Base-by-base conservation (phyloP, 2,329 filamentous ascomycete species). In the Cladosporium halotolerans region DNA sequence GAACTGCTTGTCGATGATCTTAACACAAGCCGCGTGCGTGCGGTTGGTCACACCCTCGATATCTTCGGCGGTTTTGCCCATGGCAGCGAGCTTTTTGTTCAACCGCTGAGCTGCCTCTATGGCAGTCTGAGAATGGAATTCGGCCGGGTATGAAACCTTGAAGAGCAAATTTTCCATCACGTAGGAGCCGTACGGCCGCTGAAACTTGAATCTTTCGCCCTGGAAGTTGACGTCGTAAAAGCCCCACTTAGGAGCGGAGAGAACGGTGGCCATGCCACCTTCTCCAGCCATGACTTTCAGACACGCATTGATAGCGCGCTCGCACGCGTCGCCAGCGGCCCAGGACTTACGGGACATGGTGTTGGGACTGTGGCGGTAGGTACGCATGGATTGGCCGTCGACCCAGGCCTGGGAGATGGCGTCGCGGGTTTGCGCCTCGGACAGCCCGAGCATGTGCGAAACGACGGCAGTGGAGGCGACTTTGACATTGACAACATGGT, bases 111-210 rank as follows among this genome's bases (percentile, higher is more conserved):
- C 91, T 43, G 89, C 90, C 75, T 99, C 93, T 61, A 97, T 90
- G 62, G 93, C 93, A 36, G 93, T 99, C 76, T 99, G 93, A 16
- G 92, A 96, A 81, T 97, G 92, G 80, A 97, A 97, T 71, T 97
- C 92, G 67, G 91, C 90, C 68, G 92, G 92, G 72, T 96, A 97
- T 42, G 93, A 99, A 56, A 99, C 93, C 83, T 99, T 99, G 86
- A 99, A 99, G 60, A 99, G 84, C 57, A 99, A 90, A 68, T 97
- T 99, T 83, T 99, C 93, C 93, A 99, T 99, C 62, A 99, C 93
- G 73, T 99, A 99, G 79, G 88, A 95, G 69, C 91, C 92, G 69
- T 97, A 99, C 55, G 86, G 84, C 58, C 93, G 85, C 79, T 97
- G 92, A 81, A 96, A 99, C 72, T 90, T 79, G 71, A 99, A 97